Evolutionary conservation across 768 basidiomycete genomes (phyloP).

Genomic region (Amanita rimosa): DNA sequence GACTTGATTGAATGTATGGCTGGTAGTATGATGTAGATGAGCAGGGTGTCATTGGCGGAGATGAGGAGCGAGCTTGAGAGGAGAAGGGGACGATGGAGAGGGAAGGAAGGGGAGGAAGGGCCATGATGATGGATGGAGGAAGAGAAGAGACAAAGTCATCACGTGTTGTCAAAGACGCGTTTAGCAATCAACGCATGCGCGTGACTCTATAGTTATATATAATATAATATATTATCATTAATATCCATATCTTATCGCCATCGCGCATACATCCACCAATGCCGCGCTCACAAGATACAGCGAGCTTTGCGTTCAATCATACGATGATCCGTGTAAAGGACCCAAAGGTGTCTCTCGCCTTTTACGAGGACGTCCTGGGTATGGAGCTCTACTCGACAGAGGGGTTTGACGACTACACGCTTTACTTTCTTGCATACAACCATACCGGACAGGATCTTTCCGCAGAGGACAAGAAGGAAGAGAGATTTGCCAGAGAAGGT

Average conservation of each 20-base stretch:
- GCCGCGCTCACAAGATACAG: conserved; percentile 60
- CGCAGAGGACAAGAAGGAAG: conserved; percentile 38
- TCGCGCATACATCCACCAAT: conserved; percentile 26
- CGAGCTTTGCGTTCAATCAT: conserved; percentile 49
- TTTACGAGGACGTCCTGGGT: conserved; percentile 71
- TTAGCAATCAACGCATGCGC: conserved; percentile 28
- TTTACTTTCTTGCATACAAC: conserved; percentile 83
- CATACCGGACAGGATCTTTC: conserved; percentile 39
- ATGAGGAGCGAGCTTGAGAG: background rate
- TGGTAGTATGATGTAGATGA: background rate
- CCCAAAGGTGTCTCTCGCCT: conserved; percentile 67
- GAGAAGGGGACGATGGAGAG: no score
- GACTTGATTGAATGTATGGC: background rate
- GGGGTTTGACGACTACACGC: conserved; percentile 50
- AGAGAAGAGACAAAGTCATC: conserved; percentile 23
- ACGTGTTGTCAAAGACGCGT: conserved; percentile 28
- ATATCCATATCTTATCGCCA: background rate
- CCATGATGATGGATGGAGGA: conserved; percentile 33
- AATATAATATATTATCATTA: no score
- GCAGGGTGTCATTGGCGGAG: background rate
- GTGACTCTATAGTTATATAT: background rate
- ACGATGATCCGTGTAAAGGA: conserved; percentile 88
- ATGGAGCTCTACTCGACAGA: conserved; percentile 64
- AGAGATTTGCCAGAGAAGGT: conserved; percentile 60
- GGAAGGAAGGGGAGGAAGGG: background rate